Conservation (phyloP, 2,329 filamentous ascomycete species). For the Paraconiothyrium brasiliense region DNA sequence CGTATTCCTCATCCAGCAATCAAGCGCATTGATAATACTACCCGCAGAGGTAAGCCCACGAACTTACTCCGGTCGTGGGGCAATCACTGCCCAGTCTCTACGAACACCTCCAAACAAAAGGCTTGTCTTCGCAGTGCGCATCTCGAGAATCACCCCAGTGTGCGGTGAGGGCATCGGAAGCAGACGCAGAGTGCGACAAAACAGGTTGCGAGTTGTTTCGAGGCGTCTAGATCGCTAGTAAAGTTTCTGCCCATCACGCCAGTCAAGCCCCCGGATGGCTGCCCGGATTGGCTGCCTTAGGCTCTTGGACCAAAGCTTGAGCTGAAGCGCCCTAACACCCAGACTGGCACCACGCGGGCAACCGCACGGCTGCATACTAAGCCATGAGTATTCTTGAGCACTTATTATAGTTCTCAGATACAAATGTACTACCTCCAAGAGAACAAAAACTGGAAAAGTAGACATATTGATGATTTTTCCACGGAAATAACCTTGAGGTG, state of each 20-base stretch:
- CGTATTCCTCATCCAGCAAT: not conserved
- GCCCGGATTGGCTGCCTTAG: constrained; percentile 8
- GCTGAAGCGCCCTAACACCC: no score
- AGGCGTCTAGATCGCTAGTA: constrained; percentile 2
- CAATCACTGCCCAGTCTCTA: not conserved
- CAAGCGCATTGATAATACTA: not conserved
- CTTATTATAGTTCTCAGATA: no score
- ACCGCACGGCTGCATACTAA: no score
- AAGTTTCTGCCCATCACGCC: constrained; percentile 2
- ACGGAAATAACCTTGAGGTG: no score
- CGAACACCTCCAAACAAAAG: not conserved
- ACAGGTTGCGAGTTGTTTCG: not conserved
- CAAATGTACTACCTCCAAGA: no score
- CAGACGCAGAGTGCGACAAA: not conserved
- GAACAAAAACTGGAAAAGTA: no score
- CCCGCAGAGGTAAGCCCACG: not conserved
- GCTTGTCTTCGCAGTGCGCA: not conserved
- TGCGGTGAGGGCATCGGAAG: not conserved
- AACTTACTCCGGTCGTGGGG: not conserved
- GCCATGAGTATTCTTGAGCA: no score
- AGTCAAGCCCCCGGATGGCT: constrained; percentile 4
- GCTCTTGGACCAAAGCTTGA: constrained; percentile 14
- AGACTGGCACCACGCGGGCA: no score
- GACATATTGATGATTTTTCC: no score
- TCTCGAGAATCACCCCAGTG: not conserved